Conservation (phyloP, 805 yeast species). For the Isabelozyma heimii region DNA sequence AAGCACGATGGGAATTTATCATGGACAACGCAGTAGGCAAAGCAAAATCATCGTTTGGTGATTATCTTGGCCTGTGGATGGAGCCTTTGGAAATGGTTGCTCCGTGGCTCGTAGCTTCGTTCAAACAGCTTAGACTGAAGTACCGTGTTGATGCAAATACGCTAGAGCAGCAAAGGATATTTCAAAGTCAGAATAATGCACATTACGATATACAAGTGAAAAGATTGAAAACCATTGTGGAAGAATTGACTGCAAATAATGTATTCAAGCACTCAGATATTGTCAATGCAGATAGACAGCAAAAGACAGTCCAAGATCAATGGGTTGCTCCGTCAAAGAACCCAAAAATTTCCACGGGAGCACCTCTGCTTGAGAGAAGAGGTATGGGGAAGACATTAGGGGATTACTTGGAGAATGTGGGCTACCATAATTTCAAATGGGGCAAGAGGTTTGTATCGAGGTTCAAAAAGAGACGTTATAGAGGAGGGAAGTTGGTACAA, state of each 20-base stretch:
- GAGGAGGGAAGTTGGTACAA: too few relatives aligned
- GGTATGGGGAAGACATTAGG: constrained; percentile 29
- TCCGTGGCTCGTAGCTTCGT: constrained; percentile 2
- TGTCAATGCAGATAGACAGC: constrained; percentile 9
- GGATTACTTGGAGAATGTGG: constrained; percentile 27
- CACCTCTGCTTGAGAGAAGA: constrained; percentile 20
- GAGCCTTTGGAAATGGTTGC: constrained; percentile 6
- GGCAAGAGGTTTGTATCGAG: constrained; percentile 21
- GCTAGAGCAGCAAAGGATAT: constrained; percentile 7
- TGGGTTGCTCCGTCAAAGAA: background rate
- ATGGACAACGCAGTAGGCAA: constrained; percentile 8
- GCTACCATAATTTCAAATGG: constrained; percentile 19
- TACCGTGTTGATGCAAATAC: constrained; percentile 8
- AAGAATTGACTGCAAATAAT: constrained; percentile 11
- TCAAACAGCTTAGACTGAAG: constrained; percentile 7
- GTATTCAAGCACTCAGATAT: constrained; percentile 36
- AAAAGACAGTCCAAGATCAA: background rate
- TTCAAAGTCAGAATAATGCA: constrained; percentile 13
- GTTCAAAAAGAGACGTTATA: background rate
- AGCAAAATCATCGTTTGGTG: background rate
- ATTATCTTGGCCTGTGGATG: constrained; percentile 7
- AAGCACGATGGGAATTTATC: constrained; percentile 35
- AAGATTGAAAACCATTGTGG: constrained; percentile 10
- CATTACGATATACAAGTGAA: constrained; percentile 10
- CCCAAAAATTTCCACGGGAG: constrained; percentile 12